These are phyloP conservation scores for Pestalotiopsis sp. DNA, from an alignment of 2,329 filamentous ascomycete species.

Conservation along the genomic window DNA sequence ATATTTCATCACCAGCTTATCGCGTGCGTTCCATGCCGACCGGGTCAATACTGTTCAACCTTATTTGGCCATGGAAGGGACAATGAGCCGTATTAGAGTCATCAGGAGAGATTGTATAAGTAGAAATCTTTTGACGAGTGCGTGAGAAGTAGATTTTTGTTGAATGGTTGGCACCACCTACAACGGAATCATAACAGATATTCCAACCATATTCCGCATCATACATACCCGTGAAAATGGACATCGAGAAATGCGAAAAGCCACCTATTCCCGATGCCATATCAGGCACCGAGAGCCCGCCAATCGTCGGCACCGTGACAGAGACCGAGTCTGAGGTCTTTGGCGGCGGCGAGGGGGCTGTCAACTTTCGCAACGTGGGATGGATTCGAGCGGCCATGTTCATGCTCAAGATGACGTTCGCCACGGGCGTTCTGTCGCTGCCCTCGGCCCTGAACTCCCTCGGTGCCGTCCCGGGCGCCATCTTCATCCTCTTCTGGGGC, in stretches of 20 bases:
- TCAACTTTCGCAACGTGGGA: not conserved
- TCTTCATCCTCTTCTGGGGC: not conserved
- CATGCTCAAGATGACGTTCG: constrained; percentile 5
- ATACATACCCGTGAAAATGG: not conserved
- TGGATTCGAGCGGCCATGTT: not conserved
- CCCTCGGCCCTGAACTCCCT: not conserved
- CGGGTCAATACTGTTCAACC: not conserved
- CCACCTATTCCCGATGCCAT: not conserved
- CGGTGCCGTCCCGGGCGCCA: constrained; percentile 1
- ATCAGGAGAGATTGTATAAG: no score
- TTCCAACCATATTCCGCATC: no score
- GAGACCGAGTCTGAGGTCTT: not conserved
- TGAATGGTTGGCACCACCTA: no score
- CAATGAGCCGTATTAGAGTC: not conserved
- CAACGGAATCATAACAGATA: no score
- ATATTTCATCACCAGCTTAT: not conserved
- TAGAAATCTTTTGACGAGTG: no score
- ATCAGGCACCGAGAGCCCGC: not conserved
- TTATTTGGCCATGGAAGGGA: not conserved
- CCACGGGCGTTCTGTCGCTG: not conserved
- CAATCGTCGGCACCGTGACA: not conserved
- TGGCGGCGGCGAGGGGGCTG: not conserved
- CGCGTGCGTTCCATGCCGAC: not conserved
- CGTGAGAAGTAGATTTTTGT: no score
- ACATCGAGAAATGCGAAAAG: not conserved